These are phyloP conservation scores for Pelagophyceae sp. DNA, from an alignment of 352 stramenopile species.

Conservation along the genomic window DNA sequence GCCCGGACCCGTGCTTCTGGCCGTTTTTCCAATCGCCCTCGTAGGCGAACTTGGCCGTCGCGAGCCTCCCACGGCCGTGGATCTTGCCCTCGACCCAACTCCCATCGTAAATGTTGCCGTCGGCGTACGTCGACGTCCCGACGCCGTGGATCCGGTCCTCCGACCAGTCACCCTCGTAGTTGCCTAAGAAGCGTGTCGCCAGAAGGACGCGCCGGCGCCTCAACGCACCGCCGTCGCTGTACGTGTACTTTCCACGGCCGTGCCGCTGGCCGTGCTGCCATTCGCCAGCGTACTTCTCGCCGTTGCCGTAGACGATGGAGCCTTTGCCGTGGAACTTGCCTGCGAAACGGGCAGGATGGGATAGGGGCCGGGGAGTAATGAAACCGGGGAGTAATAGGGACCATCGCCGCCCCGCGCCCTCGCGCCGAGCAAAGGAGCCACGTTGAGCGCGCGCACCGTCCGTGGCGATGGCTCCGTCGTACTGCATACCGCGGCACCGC, in stretches of 20 bases:
- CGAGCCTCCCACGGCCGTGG: constrained; percentile 20
- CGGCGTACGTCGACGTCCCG: constrained; percentile 55
- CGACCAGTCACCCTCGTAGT: constrained; percentile 70
- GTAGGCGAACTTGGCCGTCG: constrained; percentile 37
- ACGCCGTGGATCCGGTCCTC: constrained; percentile 69
- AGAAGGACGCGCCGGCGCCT: too few species aligned
- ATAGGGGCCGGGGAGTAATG: too few species aligned
- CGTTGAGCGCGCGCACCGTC: too few species aligned
- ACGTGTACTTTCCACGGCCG: constrained; percentile 68
- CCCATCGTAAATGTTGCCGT: constrained; percentile 61
- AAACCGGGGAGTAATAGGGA: too few species aligned
- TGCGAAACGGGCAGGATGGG: too few species aligned
- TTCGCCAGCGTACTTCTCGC: constrained; percentile 67
- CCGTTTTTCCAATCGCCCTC: constrained; percentile 49
- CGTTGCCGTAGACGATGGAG: constrained; percentile 56
- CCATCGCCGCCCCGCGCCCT: too few species aligned
- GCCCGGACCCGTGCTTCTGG: constrained; percentile 39
- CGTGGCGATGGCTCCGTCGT: background rate
- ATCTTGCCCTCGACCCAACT: constrained; percentile 20
- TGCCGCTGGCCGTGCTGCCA: constrained; percentile 70
- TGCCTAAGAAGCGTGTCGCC: too few species aligned
- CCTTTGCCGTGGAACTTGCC: constrained; percentile 22
- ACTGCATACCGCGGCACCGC: too few species aligned
- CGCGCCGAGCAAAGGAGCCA: too few species aligned
- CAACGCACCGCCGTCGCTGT: constrained; percentile 72